Conservation (phyloP, 345 rosid species). For the Sisymbrium irio region DNA sequence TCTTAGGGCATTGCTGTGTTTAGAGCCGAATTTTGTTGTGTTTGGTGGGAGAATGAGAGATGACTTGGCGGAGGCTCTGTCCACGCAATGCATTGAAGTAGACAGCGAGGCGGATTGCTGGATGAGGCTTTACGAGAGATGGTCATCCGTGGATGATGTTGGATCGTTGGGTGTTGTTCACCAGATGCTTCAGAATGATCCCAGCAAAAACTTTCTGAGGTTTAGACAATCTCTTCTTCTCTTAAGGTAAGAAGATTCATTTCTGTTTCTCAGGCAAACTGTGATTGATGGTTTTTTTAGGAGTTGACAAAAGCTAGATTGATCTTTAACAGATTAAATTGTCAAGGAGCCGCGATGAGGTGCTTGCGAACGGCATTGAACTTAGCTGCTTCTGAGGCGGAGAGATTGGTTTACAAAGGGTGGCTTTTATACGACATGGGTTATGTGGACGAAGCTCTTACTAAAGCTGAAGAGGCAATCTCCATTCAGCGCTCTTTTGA, state of each 20-base stretch:
- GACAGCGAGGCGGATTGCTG: conserved; percentile 78
- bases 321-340: conserved; percentile 59
- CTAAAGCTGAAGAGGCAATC: conserved; percentile 76
- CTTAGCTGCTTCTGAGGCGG: conserved; percentile 57
- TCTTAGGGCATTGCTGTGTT: conserved; percentile 58
- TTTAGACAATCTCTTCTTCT: conserved; percentile 94
- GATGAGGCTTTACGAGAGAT: conserved; percentile 80
- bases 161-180: conserved; percentile 85
- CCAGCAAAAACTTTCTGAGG: conserved; percentile 64
- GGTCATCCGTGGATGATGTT: conserved; percentile 95
- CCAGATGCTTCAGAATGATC: conserved; percentile 82
- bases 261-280: neutral
- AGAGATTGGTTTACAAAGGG: conserved; percentile 85
- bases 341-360: conserved; percentile 90
- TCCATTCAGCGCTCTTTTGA: conserved; percentile 75
- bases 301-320: conserved; percentile 14
- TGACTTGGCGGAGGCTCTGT: conserved; percentile 56
- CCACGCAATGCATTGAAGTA: conserved; percentile 35
- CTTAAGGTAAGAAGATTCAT: conserved; percentile 51
- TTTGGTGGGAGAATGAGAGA: conserved; percentile 56
- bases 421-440: conserved; percentile 93
- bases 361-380: conserved; percentile 76
- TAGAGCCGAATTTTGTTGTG: conserved; percentile 69
- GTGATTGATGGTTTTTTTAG: neutral
- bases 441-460: conserved; percentile 72